Evolutionary conservation across 331 rosid species (phyloP).

Genomic region (Quercus lobata): DNA sequence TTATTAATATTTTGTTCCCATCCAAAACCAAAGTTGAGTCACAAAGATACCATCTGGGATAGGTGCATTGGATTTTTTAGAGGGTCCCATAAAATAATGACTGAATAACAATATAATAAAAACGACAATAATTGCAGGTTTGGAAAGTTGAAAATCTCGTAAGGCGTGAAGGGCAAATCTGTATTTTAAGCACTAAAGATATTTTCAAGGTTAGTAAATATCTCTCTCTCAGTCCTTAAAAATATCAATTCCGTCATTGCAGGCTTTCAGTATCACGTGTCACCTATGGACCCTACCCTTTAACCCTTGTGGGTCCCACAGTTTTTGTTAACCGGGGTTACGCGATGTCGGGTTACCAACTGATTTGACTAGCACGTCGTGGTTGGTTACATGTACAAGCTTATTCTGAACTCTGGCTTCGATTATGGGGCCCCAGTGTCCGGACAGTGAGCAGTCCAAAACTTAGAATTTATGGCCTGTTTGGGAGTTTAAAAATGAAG

Average conservation of each 20-base stretch:
- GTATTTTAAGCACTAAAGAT: background rate
- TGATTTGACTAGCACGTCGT: background rate
- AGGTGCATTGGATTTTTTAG: no score
- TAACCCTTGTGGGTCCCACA: background rate
- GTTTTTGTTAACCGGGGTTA: background rate
- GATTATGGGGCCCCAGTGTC: no score
- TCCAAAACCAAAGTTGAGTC: no score
- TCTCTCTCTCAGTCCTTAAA: background rate
- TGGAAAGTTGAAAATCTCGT: no score
- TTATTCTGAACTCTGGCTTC: background rate
- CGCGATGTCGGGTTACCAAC: background rate
- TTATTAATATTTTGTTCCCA: no score
- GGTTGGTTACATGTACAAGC: background rate
- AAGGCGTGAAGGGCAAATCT: background rate
- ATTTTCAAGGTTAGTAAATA: background rate
- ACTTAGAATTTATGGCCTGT: no score
- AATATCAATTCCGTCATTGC: background rate
- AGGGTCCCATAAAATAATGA: no score
- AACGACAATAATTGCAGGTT: no score
- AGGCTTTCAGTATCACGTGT: background rate
- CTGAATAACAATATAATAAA: no score
- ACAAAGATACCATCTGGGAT: no score
- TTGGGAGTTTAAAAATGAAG: no score
- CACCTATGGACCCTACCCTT: background rate
- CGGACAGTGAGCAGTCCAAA: no score